Evolutionary conservation across 2,329 filamentous ascomycete species (phyloP), one percentile per base, ranked within the genome.

Genomic region (Penicillium sp.): DNA sequence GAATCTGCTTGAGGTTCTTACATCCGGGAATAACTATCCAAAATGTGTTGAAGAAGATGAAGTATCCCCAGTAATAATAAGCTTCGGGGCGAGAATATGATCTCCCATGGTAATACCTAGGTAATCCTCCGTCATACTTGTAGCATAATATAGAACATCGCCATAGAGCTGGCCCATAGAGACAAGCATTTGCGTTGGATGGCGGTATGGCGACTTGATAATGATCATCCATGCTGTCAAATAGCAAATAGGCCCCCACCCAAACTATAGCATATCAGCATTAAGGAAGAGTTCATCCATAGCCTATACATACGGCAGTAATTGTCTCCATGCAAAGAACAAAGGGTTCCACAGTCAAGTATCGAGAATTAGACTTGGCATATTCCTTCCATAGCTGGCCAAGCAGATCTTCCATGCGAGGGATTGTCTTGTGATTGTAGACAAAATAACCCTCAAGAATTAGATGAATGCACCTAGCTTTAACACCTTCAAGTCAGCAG

Each of bases 261-360:
- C 34, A 34, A 58, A 50, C n/a, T 49, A 36, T 13, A 22, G 31
- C 14, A 22, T 21, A 29, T 43, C 11, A 34, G 22, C 6, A 14
- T 43, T 14, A 22, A 14, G 29, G 14, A 13, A 14, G 16, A 16
- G 16, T 16, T 38, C 14, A n/a, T 16, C 16, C 5, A 21, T 4
- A 11, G 14, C 7, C 11, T n/a, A 18, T 7, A 49, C 38, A 18
- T 49, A 49, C 47, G 24, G 84, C 85, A 1, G 90, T 94, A 56
- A 94, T 83, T 27, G 82, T 83, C 77, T 95, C 91, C 71, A 94
- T 86, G 70, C 87, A 90, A 22, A 93, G 77, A 65, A 92, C 89
- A 66, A 94, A 92, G 9, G 43, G 29, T 11, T 46, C 43, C 24
- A 49, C 40, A 14, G 54, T 54, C 38, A 54, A 38, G 44, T 55